Base-by-base conservation (phyloP, 2,329 filamentous ascomycete genomes). In the Aspergillus pseudonomiae region DNA sequence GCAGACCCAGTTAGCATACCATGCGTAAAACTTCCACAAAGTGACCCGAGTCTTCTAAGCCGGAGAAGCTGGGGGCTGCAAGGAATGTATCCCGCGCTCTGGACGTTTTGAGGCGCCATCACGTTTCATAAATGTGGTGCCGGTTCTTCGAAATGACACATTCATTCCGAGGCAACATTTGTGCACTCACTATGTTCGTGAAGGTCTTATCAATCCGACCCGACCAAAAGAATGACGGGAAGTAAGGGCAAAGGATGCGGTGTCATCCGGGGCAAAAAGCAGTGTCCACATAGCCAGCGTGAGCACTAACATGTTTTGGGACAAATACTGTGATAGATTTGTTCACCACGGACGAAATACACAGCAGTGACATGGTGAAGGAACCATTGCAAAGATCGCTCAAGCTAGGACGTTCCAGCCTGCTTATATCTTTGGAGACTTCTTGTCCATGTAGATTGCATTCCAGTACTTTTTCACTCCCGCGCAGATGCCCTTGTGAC, bases 381-480 rank as follows among this genome's bases (percentile, higher is more conserved):
- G 24, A 24, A 32, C 21, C 4, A 21, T 21, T n/a, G 28, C 52
- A 55, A 43, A 43, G n/a, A n/a, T 26, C 26, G 7, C 57, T 34
- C 57, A 60, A 39, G 34, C 45, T 21, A 50, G 16, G 12, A 32
- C 28, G 28, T 19, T 21, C 6, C 41, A 46, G 26, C 19, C 34
- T 52, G 43, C 30, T 28, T 28, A 46, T 56, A n/a, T 3, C 12
- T 4, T 55, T 21, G 21, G 21, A 9, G 57, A 30, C 48, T 45
- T 45, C 32, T 59, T 30, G 19, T 59, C 59, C 32, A 53, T 64
- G 67, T 77, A 79, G 12, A 79, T 71, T 10, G 73, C 72, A 52
- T 75, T 68, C 72, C 74, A 79, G 61, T 79, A 79, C 7, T 68
- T 58, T 65, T 68, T 73, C 32, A 75, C 74, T 10, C 68, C 68